Conservation (phyloP, 202 grass and related monocot species). For the Setaria italica region DNA sequence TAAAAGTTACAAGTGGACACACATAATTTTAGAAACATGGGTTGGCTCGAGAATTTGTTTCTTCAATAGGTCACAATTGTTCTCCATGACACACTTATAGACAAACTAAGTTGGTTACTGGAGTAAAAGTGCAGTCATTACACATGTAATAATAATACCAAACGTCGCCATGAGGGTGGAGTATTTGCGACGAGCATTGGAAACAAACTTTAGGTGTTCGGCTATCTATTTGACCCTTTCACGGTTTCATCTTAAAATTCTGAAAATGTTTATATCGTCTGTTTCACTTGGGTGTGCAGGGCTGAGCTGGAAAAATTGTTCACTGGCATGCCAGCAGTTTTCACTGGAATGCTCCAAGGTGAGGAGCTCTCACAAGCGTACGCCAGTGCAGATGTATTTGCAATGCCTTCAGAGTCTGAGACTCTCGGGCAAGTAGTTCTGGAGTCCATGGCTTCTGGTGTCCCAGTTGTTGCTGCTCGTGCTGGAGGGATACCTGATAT, state of each 20-base stretch:
- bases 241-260: conserved; percentile 9
- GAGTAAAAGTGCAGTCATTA: background rate
- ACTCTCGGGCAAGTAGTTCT: conserved; percentile 97
- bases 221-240: conserved; percentile 21
- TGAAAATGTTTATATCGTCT: conserved; percentile 18
- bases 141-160: background rate
- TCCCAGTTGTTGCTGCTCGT: conserved; percentile 89
- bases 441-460: conserved; percentile 93
- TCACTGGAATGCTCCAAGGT: conserved; percentile 95
- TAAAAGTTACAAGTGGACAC: conserved; percentile 9
- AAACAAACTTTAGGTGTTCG: background rate
- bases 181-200: background rate
- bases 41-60: conserved; percentile 8
- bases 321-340: conserved; percentile 79
- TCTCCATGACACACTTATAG: background rate
- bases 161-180: background rate
- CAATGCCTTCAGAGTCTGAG: conserved; percentile 99
- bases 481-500: conserved; percentile 94
- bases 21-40: background rate
- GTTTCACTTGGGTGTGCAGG: conserved; percentile 66
- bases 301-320: conserved; percentile 92
- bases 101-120: conserved; percentile 27
- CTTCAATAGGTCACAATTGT: background rate
- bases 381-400: conserved; percentile 85
- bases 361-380: conserved; percentile 89